Evolutionary conservation across 2,329 filamentous ascomycete species (phyloP).

Genomic region (Apiospora koreana): DNA sequence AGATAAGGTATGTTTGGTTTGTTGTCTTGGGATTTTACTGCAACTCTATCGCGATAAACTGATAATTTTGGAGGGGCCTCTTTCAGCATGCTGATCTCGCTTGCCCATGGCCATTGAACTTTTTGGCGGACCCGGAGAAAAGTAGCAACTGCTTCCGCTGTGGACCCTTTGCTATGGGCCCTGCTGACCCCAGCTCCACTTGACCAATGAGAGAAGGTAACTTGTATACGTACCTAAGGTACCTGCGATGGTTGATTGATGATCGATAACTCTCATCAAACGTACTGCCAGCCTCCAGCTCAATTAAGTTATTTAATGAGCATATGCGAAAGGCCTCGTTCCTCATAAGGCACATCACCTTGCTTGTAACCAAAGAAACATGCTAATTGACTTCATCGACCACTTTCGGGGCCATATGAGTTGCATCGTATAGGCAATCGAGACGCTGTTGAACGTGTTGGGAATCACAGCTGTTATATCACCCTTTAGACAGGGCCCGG

Average conservation of each 20-base stretch:
- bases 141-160: background rate
- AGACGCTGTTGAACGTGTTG: slow-evolving; percentile 4
- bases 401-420: background rate
- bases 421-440: slow-evolving; percentile 1
- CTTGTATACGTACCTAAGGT: background rate
- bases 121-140: slow-evolving; percentile 3
- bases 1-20: background rate
- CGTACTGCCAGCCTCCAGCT: background rate
- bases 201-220: background rate
- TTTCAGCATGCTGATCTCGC: background rate
- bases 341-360: background rate
- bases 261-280: background rate
- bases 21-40: background rate
- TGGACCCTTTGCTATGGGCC: background rate
- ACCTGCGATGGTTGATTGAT: background rate
- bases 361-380: background rate
- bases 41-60: background rate
- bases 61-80: background rate
- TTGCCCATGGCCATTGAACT: background rate
- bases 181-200: background rate
- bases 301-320: background rate
- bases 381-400: background rate
- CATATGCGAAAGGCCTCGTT: background rate
- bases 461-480: slow-evolving; percentile 2
- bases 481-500: slow-evolving; percentile 26